Evolutionary conservation across 768 basidiomycete species (phyloP), one percentile per base, ranked within the genome.

Genomic region (Tulasnella sp.): DNA sequence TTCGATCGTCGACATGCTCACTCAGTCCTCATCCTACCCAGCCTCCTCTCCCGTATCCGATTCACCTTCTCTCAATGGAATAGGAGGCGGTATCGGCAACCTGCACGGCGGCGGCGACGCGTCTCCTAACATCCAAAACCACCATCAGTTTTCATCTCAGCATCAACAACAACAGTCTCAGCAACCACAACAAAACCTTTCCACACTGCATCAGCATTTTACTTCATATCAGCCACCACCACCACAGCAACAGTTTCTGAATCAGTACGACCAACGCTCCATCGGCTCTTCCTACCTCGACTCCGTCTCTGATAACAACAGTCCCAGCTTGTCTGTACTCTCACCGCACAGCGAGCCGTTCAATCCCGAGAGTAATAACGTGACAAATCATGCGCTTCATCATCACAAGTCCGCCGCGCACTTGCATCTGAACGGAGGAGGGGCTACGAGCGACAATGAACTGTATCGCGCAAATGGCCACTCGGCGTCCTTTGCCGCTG

Each of bases 231-330:
- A 38, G 15, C 34, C 34, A 38, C 34, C 34, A 7, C 34, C 53
- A 31, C 42, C 53, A 43, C 22, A 56, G 44, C 54, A 56, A 27
- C 44, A 38, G 44, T 44, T 56, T 48, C n/a, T 21, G 7, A 19
- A 21, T 48, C 45, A 48, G n/a, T 27, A 48, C n/a, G 25, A 48
- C 25, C 19, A 21, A 19, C 45, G 25, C n/a, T 48, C 24, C 54
- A 42, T 43, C 41, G 25, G 41, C 54, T 56, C 54, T 11, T 46
- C 54, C 54, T 56, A 56, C 42, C 54, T 56, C 54, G 54, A 56
- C 54, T 22, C 54, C 44, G 38, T 56, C 44, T 56, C 54, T 29
- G 54, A 56, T 38, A 38, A 38, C 34, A 38, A 38, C 42, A 44
- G 42, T 29, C 44, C 54, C 27, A 43, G 41, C 19, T 29, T 55